phyloP scores from a whole-genome alignment of 306 rosid species.

The Abrus precatorius region DNA sequence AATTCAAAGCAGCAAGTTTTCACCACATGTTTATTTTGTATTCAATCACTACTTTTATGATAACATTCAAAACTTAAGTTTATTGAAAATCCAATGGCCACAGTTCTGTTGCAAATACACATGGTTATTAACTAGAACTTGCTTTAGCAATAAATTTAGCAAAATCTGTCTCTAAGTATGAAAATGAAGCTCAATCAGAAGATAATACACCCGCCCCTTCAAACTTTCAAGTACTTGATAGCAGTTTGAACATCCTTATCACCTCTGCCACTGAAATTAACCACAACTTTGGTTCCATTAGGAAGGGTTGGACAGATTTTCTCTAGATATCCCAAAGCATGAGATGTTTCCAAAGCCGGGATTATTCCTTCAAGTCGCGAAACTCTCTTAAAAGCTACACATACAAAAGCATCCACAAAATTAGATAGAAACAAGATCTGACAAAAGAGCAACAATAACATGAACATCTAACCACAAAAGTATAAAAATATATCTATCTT shows the following conservation, averaged over 20 bases:
- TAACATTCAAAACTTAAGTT: slow-evolving; percentile 10
- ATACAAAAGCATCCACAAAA: background rate
- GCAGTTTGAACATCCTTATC: slow-evolving; percentile 98
- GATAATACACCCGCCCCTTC: slow-evolving; percentile 37
- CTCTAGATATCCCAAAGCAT: slow-evolving; percentile 91
- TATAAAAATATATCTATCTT: background rate
- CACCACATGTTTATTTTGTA: background rate
- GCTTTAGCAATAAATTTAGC: slow-evolving; percentile 28
- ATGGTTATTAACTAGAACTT: slow-evolving; percentile 28
- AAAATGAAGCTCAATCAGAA: slow-evolving; percentile 42
- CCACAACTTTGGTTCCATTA: slow-evolving; percentile 75
- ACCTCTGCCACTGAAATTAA: slow-evolving; percentile 95
- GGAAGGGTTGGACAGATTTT: slow-evolving; percentile 86
- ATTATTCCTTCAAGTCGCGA: slow-evolving; percentile 93
- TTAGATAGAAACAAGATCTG: slow-evolving; percentile 8
- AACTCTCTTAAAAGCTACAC: slow-evolving; percentile 84
- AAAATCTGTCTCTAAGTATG: slow-evolving; percentile 11
- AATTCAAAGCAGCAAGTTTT: background rate
- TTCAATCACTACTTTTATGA: background rate
- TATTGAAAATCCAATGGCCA: background rate
- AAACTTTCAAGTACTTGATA: slow-evolving; percentile 81
- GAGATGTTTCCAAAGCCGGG: slow-evolving; percentile 97
- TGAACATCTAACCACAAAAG: slow-evolving; percentile 12
- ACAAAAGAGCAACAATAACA: slow-evolving; percentile 20
- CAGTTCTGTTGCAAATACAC: slow-evolving; percentile 15